phyloP scores from a whole-genome alignment of 2,329 filamentous ascomycete species.

The Talaromyces sp. region DNA sequence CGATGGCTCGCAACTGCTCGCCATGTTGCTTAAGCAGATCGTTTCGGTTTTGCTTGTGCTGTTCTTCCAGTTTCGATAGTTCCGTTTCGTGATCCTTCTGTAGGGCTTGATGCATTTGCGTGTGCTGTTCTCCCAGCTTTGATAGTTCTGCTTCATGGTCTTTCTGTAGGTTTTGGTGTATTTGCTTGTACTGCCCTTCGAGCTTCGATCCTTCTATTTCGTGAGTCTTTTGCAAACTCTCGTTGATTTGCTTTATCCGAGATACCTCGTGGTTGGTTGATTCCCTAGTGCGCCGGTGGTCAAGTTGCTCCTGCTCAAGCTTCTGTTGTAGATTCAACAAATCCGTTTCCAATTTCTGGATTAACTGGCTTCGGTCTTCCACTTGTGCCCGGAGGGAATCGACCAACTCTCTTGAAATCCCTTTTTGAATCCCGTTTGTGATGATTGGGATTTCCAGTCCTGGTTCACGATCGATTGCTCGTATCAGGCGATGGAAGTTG shows the following conservation, averaged over 20 bases:
- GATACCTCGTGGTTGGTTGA: constrained; percentile 50
- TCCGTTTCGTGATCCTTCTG: constrained; percentile 68
- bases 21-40: constrained; percentile 40
- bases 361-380: constrained; percentile 62
- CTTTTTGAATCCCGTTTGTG: constrained; percentile 75
- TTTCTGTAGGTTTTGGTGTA: constrained; percentile 60
- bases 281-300: constrained; percentile 65
- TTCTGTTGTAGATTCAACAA: constrained; percentile 52
- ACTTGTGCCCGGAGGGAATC: constrained; percentile 77
- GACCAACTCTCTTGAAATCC: constrained; percentile 88
- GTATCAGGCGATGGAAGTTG: constrained; percentile 79
- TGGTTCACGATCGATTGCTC: constrained; percentile 86
- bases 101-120: constrained; percentile 58
- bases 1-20: constrained; percentile 45
- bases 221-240: constrained; percentile 65
- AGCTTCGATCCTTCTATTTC: constrained; percentile 57
- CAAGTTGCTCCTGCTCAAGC: constrained; percentile 66
- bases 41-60: constrained; percentile 39
- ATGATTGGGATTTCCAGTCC: constrained; percentile 79
- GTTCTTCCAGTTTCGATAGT: constrained; percentile 50
- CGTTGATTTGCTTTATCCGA: constrained; percentile 62
- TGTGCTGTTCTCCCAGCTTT: constrained; percentile 45
- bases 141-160: constrained; percentile 64
- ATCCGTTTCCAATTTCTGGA: constrained; percentile 55
- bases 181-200: constrained; percentile 48